Evolutionary conservation across 768 basidiomycete genomes (phyloP).

Genomic region (Pulveroboletus sp.): DNA sequence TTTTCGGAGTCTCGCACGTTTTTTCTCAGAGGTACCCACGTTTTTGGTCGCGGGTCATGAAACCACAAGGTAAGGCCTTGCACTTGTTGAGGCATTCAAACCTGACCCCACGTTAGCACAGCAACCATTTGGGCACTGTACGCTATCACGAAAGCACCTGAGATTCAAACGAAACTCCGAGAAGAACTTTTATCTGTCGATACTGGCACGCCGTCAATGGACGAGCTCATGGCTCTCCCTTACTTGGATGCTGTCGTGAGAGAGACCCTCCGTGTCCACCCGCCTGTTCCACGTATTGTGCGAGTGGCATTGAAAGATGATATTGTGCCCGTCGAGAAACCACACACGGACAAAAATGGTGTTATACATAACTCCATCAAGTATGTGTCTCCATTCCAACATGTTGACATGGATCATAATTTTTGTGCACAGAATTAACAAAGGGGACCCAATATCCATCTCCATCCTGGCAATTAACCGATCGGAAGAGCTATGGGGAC

Average conservation of each 20-base stretch:
- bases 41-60: conserved; percentile 59
- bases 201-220: conserved; percentile 64
- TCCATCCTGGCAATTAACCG: conserved; percentile 29
- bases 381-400: conserved; percentile 21
- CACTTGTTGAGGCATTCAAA: neutral
- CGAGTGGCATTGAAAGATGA: conserved; percentile 53
- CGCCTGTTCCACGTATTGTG: conserved; percentile 46
- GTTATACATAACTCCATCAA: conserved; percentile 35
- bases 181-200: conserved; percentile 51
- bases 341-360: conserved; percentile 44
- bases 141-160: conserved; percentile 46
- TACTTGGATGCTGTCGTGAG: conserved; percentile 65
- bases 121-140: conserved; percentile 58
- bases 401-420: neutral
- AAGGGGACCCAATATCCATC: conserved; percentile 46
- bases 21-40: conserved; percentile 46
- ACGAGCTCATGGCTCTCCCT: conserved; percentile 60
- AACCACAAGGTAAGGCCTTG: conserved; percentile 42
- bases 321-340: conserved; percentile 47
- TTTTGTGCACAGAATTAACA: conserved; percentile 31
- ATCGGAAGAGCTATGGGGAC: conserved; percentile 1
- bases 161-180: conserved; percentile 53
- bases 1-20: neutral
- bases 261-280: too few species aligned
- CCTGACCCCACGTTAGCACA: conserved; percentile 17